Base-by-base conservation (phyloP, 2,329 filamentous ascomycete genomes). In the Fusarium papillatum region DNA sequence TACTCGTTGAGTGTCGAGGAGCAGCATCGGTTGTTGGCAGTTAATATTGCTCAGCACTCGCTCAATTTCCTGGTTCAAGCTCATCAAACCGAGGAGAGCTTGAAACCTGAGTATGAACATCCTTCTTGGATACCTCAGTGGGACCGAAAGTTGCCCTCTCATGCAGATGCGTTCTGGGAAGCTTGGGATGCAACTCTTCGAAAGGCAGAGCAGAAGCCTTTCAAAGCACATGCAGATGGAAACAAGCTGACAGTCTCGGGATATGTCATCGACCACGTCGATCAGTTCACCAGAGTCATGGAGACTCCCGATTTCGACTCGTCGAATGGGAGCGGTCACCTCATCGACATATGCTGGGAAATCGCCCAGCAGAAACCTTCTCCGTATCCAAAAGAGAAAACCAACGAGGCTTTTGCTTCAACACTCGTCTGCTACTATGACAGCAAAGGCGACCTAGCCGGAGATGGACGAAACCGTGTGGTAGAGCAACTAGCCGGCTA, bases 111-210 rank as follows among this genome's bases (percentile, higher is more conserved):
- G 13, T 38, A 50, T 3, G 39, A n/a, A 2, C n/a, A 69, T 59
- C 65, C 68, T 1, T 61, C 65, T 2, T 70, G 68, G 68, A 50
- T 64, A 4, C 68, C 68, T 7, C 46, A 24, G 38, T 70, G 68
- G 68, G 57, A 70, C 5, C 3, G 46, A 19, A 70, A 59, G 24
- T 59, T 57, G 4, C 16, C 38, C 8, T 29, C 16, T 3, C 68
- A 70, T 17, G 68, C 68, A 22, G 68, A 70, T 10, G 68, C 68
- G 4, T 68, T 48, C 9, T 70, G 68, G 68, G 68, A 70, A 22
- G 65, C 68, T 19, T 70, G 68, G 68, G 68, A 70, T 9, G 65
- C 68, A 2, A 70, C 57, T 57, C 38, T 70, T 29, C 43, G 68
- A 8, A 70, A 70, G n/a, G 13, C 59, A 11, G 38, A 70, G 14